A percentile compares a stretch with the other conserved stretches of the same genome.
Conservation (phyloP, 2,329 filamentous ascomycete species). For the Thielaviopsis populi region DNA sequence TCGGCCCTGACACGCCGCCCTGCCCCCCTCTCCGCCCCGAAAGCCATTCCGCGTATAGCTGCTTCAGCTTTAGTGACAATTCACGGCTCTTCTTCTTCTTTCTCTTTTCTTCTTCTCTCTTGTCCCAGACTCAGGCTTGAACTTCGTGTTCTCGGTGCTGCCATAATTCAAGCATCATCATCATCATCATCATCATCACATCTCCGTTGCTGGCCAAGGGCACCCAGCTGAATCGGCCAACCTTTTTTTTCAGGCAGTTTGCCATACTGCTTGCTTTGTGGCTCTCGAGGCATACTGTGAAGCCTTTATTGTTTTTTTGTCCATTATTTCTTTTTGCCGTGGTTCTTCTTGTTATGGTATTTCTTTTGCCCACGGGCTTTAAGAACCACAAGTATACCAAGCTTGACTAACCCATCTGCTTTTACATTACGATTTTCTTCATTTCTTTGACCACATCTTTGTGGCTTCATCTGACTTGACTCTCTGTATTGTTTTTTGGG, state of each 20-base stretch:
- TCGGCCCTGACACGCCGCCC: not conserved
- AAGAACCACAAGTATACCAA: not conserved
- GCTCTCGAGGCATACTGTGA: not conserved
- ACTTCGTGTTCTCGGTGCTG: not conserved
- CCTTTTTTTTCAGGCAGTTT: not conserved
- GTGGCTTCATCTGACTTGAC: too few species aligned
- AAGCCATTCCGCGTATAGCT: not conserved
- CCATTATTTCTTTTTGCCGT: constrained; percentile 1
- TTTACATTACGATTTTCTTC: not conserved
- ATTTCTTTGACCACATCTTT: not conserved
- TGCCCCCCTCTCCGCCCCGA: not conserved
- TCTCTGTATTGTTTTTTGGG: not conserved
- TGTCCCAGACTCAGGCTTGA: not conserved
- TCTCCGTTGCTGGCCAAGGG: not conserved
- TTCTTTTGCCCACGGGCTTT: not conserved
- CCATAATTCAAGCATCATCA: constrained; percentile 5
- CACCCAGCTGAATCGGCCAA: not conserved
- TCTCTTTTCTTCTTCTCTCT: constrained; percentile 1
- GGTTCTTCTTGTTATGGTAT: constrained; percentile 2
- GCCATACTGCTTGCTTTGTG: not conserved
- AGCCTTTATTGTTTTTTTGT: not conserved
- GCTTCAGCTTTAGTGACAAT: not conserved
- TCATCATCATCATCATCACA: not conserved
- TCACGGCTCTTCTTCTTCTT: not conserved
- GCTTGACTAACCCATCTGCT: not conserved